Base-by-base conservation (phyloP, 306 rosid species). In the Castanea crenata region DNA sequence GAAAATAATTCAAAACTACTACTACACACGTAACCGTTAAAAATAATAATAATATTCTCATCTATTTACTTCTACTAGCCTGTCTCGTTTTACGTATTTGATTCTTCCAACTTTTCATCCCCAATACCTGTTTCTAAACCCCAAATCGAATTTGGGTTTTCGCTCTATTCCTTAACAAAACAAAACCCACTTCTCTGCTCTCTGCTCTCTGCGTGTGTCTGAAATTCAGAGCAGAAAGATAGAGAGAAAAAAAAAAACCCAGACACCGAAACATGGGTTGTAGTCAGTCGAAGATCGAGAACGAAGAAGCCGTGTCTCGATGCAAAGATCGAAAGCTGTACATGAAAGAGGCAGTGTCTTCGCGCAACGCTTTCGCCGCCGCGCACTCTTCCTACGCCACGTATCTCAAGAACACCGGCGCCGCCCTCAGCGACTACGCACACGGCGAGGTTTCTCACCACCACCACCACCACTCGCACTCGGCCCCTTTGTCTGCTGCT, bases 341-440 rank as follows among this genome's bases (percentile, higher is more conserved):
- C 81, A 95, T 95, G 91, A 95, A 91, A 67, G 94, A 88, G 0
- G 92, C 96, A 0, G 97, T 95, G 3, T 15, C 93, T 0, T 68
- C 87, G 1, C 92, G 99, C 10, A 93, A 96, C 85, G 97, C 93
- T 67, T 93, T 96, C 73, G 98, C 98, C 61, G 97, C 98, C 38
- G 94, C 94, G 0, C 98, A 96, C 80, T 87, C 93, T 74, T 67
- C 92, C 41, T 96, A 93, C 77, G 85, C 94, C 27, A 74, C 92
- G 25, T 83, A 79, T 67, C 86, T 96, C n/a, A 96, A 91, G 57
- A 91, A 87, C 88, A 84, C 94, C 35, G 99, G 99, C 75, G 94
- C 94, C 9, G 93, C 97, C 79, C 80, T 96, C 32, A 92, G 91
- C 69, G 98, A 93, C 76, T 96, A 85, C 76, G 91, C 91, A 3